Evolutionary conservation across 176 grass and related monocot species (phyloP), one percentile per base, ranked within the genome.

Genomic region (Aegilops sharonensis): DNA sequence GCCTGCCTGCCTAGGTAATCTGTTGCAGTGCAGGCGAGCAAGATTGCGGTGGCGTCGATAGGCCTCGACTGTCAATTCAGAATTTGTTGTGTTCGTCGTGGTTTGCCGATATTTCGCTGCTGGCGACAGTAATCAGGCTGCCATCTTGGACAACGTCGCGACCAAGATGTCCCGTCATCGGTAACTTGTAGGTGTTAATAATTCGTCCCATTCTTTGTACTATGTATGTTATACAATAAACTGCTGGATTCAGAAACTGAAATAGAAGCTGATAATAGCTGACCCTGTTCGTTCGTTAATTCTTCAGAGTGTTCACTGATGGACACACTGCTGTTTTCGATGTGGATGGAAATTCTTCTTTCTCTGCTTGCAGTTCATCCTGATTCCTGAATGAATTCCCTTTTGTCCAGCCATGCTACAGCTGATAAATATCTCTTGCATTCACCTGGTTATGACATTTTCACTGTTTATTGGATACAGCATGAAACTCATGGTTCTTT

Each of bases 151-250:
- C 52, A 39, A 24, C 37, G 3, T 66, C 5, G 64, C 11, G 0
- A 66, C 43, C 3, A 69, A 47, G 62, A 81, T 68, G 82, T 67
- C 69, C 67, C 69, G 34, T 11, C 37, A 34, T 23, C 4, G 66
- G 66, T 78, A 85, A 60, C 40, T 64, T 64, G 47, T 65, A 4
- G 48, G 25, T 30, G 84, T 54, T 73, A 36, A 83, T 83, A 64
- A 75, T 79, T n/a, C 54, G 1, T 30, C 21, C 31, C 34, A 84
- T 87, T 91, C 60, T 79, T 87, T 91, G 61, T 76, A 77, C 45
- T 68, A 61, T 83, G 63, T 83, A 48, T 88, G 63, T 42, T 88
- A 83, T 68, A 83, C 18, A 78, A 76, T 47, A 78, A 88, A 60
- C 24, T 61, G 8, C 80, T 57, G 8, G 77, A 78, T 48, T 48